Evolutionary conservation across 225 moss, liverwort and hornwort genomes (phyloP).

Genomic region (Marchantia paleacea): DNA sequence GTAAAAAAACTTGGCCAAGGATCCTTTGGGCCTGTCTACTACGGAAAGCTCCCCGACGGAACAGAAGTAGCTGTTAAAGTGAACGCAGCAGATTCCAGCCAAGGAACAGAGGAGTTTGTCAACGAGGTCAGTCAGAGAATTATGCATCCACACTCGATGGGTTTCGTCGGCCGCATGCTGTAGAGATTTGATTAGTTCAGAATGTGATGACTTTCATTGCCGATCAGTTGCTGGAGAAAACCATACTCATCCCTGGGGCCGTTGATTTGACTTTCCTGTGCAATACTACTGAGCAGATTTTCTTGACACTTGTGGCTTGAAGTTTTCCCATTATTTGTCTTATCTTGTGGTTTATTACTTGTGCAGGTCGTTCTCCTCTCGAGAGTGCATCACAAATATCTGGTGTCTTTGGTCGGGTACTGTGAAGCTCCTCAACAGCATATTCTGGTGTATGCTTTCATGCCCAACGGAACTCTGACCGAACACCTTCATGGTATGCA

Average conservation of each 20-base stretch:
- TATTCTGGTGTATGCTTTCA: slow-evolving; percentile 35
- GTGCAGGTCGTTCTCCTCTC: slow-evolving; percentile 30
- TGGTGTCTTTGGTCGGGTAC: slow-evolving; percentile 39
- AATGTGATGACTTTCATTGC: no score
- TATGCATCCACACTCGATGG: no score
- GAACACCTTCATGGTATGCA: slow-evolving; percentile 23
- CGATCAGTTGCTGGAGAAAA: no score
- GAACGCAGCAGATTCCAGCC: slow-evolving; percentile 36
- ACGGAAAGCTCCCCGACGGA: slow-evolving; percentile 25
- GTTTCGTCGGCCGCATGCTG: no score
- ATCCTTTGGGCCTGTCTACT: slow-evolving; percentile 40
- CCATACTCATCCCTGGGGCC: no score
- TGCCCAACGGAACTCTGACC: slow-evolving; percentile 35
- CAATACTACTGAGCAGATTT: no score
- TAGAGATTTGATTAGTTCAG: no score
- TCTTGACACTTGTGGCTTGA: no score
- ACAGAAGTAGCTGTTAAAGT: slow-evolving; percentile 37
- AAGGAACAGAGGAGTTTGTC: slow-evolving; percentile 38
- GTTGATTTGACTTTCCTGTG: no score
- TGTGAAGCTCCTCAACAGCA: slow-evolving; percentile 35
- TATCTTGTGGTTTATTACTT: neutral
- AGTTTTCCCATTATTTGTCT: no score
- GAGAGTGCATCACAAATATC: slow-evolving; percentile 40
- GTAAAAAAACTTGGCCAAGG: slow-evolving; percentile 33
- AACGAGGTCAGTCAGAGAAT: slow-evolving; percentile 27